phyloP scores from a whole-genome alignment of 2,329 filamentous ascomycete species.

The Verticillium longisporum region DNA sequence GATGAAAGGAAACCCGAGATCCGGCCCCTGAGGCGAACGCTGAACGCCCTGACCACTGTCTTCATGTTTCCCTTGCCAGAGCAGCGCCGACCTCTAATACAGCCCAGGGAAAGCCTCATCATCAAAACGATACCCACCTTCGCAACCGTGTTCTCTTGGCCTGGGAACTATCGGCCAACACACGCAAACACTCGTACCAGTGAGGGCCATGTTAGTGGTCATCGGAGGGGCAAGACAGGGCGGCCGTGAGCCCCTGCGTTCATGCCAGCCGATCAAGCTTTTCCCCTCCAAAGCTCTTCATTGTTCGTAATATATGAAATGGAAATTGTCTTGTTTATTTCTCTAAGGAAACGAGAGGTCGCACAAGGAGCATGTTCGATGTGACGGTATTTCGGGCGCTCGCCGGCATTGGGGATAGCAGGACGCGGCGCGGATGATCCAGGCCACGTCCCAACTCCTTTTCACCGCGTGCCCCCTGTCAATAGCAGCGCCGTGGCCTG shows the following conservation, averaged over 20 bases:
- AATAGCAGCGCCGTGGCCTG: slow-evolving; percentile 3
- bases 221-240: not conserved
- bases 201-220: not conserved
- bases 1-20: not conserved
- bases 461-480: slow-evolving; percentile 1
- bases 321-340: not conserved
- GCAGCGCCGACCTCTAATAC: not conserved
- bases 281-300: not conserved
- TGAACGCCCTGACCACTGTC: not conserved
- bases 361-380: slow-evolving; percentile 2
- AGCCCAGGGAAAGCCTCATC: slow-evolving; percentile 1
- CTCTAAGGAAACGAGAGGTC: not conserved
- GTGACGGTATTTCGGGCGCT: slow-evolving; percentile 5
- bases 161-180: not conserved
- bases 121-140: not conserved
- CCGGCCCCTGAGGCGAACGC: not conserved
- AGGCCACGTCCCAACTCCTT: not conserved
- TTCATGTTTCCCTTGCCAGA: not conserved
- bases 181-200: not conserved
- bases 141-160: not conserved
- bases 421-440: not conserved
- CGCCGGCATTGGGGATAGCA: slow-evolving; percentile 2
- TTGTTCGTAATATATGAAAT: not conserved
- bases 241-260: not conserved
- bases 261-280: not conserved